Evolutionary conservation across 148 eudicot species (phyloP), one percentile per base, ranked within the genome.

Genomic region (Spergularia bocconei): DNA sequence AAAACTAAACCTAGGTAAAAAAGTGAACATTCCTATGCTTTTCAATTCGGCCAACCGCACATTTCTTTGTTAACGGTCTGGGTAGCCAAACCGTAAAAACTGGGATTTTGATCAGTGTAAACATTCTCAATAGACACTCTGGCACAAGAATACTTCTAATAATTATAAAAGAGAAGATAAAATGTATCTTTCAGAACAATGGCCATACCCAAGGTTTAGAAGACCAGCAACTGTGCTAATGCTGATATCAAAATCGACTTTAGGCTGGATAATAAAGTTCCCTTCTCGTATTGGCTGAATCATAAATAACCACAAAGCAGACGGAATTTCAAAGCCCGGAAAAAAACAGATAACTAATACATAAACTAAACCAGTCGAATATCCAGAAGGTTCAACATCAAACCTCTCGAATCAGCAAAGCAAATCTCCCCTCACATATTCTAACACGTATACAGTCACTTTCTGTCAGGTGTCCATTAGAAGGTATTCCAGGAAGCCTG

Each of bases 221-320:
- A 95, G 97, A 55, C 98, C 98, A 70, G 96, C 91, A 75, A 95
- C 98, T 38, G 98, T 95, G 79, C 87, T 86, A 55, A 88, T 83
- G 84, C 98, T 88, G 84, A 95, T 95, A 80, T 95, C 98, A 86
- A 95, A 95, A 84, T 95, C 97, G 75, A 95, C 98, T 85, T 95
- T 95, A 9, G 98, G 98, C 83, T 95, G 98, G 78, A 95, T 92
- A 68, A 95, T 90, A 76, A 86, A 95, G 87, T 92, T 82, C 66
- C 98, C 97, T 85, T 95, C 98, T 88, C 89, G 87, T 78, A 95
- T 95, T 61, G 98, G 98, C 98, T 95, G 82, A 72, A 72, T 57
- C 53, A 71, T 56, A 20, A 17, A 25, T 50, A 78, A 64, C 52
- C 75, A 67, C 19, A 51, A 12, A 75, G 52, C 54, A 48, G 58